Base-by-base conservation (phyloP, 164 flowering plant genomes). In the Magnolia kwangsiensis region DNA sequence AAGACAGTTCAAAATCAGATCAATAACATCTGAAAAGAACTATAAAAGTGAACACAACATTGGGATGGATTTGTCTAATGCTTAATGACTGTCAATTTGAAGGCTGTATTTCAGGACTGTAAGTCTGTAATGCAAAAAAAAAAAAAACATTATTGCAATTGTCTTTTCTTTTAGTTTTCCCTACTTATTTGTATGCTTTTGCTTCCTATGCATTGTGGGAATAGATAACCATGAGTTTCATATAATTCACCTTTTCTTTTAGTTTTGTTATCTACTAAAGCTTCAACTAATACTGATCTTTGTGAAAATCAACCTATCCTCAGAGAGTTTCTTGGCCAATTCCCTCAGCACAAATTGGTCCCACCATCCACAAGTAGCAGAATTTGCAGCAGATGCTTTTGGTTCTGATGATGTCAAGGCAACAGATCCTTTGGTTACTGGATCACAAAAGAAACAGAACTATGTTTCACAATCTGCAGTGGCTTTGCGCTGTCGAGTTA, bases 401-500 rank as follows among this genome's bases (percentile, higher is more conserved):
- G 83, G 64, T 7, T 71, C 50, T 24, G 89, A 88, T 74, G 89
- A 85, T 72, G 73, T 55, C 4, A 78, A 76, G 69, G 55, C 71
- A 11, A 87, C 77, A 72, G 83, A 83, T 74, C 8, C 78, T 45
- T 51, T 69, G 49, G 80, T 18, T 51, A 51, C n/a, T 75, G 86
- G 77, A 75, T 64, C 76, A 19, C 78, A 76, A 72, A 88, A 79
- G 83, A 83, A 68, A 67, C 84, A 78, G 31, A 84, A 76, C 77
- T 91, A 89, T 84, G 93, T 96, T 67, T 86, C 98, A 72, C 96
- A 87, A 73, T 89, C 98, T 76, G 99, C 97, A 0, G 88, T 96
- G 78, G 96, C 98, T 77, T 86, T 96, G 74, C 92, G 98, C 63
- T 94, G 90, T 72, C 89, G 92, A 49, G 97, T 90, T 50, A 87